These are phyloP conservation scores for Xylariaceae sp. DNA, from an alignment of 2,329 filamentous ascomycete genomes.

Conservation along the genomic window DNA sequence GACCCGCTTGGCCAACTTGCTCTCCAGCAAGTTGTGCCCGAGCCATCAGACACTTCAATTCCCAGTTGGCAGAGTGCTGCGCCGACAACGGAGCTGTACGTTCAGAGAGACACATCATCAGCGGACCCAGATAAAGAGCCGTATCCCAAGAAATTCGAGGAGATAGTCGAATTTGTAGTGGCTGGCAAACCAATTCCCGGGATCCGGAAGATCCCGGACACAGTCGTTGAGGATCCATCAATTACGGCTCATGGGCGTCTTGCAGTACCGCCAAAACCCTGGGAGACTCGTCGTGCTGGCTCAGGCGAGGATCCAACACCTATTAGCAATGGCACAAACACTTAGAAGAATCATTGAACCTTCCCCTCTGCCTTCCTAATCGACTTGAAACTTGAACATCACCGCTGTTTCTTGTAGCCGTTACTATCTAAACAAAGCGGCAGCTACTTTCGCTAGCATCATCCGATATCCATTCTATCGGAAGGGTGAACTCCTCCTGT, in stretches of 20 bases:
- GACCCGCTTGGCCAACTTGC: constrained; percentile 24
- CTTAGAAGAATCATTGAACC: constrained; percentile 1
- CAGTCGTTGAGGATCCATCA: constrained; percentile 64
- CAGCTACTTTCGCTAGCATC: constrained; percentile 5
- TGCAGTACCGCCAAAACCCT: constrained; percentile 54
- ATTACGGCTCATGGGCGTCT: constrained; percentile 32
- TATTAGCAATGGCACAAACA: constrained; percentile 2
- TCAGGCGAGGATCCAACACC: not conserved
- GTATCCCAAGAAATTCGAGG: constrained; percentile 73
- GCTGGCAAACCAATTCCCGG: constrained; percentile 73
- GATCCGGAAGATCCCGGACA: constrained; percentile 74
- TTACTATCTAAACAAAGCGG: not conserved
- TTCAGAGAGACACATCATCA: constrained; percentile 27
- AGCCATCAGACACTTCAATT: constrained; percentile 19
- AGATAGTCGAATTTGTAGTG: constrained; percentile 75
- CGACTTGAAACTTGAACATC: not conserved
- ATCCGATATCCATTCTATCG: constrained; percentile 23
- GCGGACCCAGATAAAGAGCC: constrained; percentile 45
- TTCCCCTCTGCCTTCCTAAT: too few species aligned
- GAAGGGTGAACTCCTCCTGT: constrained; percentile 3
- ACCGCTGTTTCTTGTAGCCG: not conserved
- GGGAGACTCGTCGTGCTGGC: constrained; percentile 60
- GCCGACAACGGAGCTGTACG: constrained; percentile 37
- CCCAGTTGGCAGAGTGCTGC: constrained; percentile 39
- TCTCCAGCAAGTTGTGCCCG: constrained; percentile 14